Conservation (phyloP, 352 stramenopile species). For the Pythium guiyangense region DNA sequence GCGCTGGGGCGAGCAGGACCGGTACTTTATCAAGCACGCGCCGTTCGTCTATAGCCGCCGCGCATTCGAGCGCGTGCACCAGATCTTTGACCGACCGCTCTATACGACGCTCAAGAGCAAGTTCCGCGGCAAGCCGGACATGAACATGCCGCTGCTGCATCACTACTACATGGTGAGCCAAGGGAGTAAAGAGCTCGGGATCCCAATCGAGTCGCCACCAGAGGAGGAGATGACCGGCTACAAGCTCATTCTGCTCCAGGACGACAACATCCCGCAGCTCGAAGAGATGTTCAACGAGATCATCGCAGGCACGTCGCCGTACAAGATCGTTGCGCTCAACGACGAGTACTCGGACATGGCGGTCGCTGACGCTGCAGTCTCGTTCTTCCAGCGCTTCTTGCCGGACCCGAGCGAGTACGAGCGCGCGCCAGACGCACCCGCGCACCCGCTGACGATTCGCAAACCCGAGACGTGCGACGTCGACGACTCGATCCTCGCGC, state of each 20-base stretch:
- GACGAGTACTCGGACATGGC: slow-evolving; percentile 85
- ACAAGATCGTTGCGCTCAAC: slow-evolving; percentile 82
- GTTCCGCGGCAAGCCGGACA: slow-evolving; percentile 80
- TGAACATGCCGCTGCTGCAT: slow-evolving; percentile 87
- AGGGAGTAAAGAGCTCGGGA: slow-evolving; percentile 69
- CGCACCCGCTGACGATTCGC: slow-evolving; percentile 48
- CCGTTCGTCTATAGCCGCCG: slow-evolving; percentile 85
- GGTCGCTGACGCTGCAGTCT: slow-evolving; percentile 57
- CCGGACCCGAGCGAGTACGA: slow-evolving; percentile 69
- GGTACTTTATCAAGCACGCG: slow-evolving; percentile 87
- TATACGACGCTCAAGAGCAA: slow-evolving; percentile 84
- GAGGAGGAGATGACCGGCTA: slow-evolving; percentile 77
- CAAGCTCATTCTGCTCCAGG: slow-evolving; percentile 82
- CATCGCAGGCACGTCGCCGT: slow-evolving; percentile 53
- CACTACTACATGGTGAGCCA: slow-evolving; percentile 88
- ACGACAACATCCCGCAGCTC: slow-evolving; percentile 75
- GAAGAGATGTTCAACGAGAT: slow-evolving; percentile 66
- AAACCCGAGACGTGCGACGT: slow-evolving; percentile 67
- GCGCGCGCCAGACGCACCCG: slow-evolving; percentile 34
- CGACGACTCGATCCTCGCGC: slow-evolving; percentile 63
- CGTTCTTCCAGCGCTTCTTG: slow-evolving; percentile 73
- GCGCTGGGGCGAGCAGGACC: slow-evolving; percentile 69
- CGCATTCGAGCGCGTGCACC: slow-evolving; percentile 82
- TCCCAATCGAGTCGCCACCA: slow-evolving; percentile 68
- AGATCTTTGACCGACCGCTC: slow-evolving; percentile 81